phyloP scores from a whole-genome alignment of 148 eudicot species.

The Polygonum aviculare region DNA sequence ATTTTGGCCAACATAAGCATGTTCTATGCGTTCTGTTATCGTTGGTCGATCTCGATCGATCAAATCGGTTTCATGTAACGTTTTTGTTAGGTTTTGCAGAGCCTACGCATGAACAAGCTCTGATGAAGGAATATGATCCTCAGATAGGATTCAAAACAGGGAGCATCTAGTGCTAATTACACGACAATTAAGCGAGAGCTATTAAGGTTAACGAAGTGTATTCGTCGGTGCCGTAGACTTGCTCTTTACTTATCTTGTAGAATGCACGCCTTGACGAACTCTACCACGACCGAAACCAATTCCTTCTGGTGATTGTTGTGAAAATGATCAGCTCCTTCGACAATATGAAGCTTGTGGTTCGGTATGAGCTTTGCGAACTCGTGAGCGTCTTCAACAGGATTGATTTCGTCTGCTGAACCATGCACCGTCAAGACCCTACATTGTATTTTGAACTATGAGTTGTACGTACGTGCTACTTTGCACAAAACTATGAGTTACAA shows the following conservation, averaged over 20 bases:
- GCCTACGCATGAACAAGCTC: too few relatives aligned
- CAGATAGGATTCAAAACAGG: too few relatives aligned
- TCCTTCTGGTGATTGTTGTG: slow-evolving; percentile 47
- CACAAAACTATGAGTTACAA: slow-evolving; percentile 11
- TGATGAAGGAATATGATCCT: too few relatives aligned
- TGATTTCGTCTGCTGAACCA: slow-evolving; percentile 63
- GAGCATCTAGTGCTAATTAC: background rate
- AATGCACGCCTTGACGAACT: slow-evolving; percentile 53
- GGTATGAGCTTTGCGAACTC: slow-evolving; percentile 67
- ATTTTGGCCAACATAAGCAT: too few relatives aligned
- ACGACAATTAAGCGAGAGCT: slow-evolving; percentile 3
- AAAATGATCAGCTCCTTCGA: slow-evolving; percentile 69
- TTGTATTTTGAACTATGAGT: too few relatives aligned
- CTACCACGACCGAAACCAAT: slow-evolving; percentile 38
- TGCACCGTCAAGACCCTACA: slow-evolving; percentile 71
- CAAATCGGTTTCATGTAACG: too few relatives aligned
- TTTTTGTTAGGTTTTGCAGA: too few relatives aligned
- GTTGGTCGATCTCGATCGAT: too few relatives aligned
- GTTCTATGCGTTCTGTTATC: too few relatives aligned
- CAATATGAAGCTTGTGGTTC: slow-evolving; percentile 52
- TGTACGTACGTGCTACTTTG: too few relatives aligned
- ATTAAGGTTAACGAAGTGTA: background rate
- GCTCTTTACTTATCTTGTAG: slow-evolving; percentile 16
- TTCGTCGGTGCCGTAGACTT: background rate
- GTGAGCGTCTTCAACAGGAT: slow-evolving; percentile 60